Evolutionary conservation across 805 yeast genomes (phyloP), one percentile per base, ranked within the genome.

Genomic region (Zygotorulaspora danielsina): DNA sequence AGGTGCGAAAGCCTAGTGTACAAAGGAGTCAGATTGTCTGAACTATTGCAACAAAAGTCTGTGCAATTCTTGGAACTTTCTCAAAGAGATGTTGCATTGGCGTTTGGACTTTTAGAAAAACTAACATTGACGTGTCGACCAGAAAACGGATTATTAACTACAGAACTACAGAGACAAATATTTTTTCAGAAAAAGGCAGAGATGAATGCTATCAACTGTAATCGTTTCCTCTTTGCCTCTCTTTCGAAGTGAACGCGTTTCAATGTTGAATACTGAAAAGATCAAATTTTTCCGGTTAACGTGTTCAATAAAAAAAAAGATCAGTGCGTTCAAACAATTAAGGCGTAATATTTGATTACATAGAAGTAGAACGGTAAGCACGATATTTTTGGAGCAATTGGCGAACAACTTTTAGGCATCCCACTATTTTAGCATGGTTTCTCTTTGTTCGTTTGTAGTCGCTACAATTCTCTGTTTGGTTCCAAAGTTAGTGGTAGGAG

Each of bases 151-250:
- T 9, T 20, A 4, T 29, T 36, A 12, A 54, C 64, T 39, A 55
- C 70, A 28, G 85, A 81, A 46, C 41, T 75, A 5, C 82, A 78
- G 42, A 63, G 85, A 44, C 81, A 79, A 34, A 50, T 81, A 54
- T 65, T 73, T 35, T 66, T 78, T 9, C 63, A 65, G 27, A 75
- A 72, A 44, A 81, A 81, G 53, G 73, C 80, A 3, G 89, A 82
- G 58, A 71, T 81, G 73, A 77, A 73, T 46, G 66, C 64, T 15
- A 26, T 44, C 30, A 9, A 16, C 13, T 34, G 15, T 11, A 24
- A 34, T 5, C 24, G 31, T 7, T 39, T 39, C 17, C 12, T 36
- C 15, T 27, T 18, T 12, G 9, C 31, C 15, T 12, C 18, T 6
- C 31, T 10, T 12, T 15, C 31, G 15, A 4, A n/a, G 9, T 12